A percentile compares a stretch with the other conserved stretches of the same genome.
phyloP scores from a whole-genome alignment of 257 asterid genomes.

The Lavandula angustifolia region DNA sequence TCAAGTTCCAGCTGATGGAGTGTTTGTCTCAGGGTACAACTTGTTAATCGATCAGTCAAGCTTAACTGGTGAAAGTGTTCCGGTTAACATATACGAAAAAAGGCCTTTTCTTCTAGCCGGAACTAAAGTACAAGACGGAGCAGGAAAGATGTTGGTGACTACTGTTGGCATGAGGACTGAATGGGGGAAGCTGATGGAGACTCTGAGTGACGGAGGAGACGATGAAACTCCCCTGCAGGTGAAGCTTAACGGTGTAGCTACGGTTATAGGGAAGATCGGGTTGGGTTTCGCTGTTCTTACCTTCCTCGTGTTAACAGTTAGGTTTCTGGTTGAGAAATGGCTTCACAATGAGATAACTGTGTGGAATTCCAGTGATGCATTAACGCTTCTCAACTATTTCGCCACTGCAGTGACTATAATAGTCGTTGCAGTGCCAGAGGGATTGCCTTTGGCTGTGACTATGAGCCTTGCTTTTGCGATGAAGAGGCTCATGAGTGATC shows the following conservation, averaged over 20 bases:
- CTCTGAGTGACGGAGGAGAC: slow-evolving; percentile 90
- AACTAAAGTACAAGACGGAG: slow-evolving; percentile 81
- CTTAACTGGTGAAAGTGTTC: slow-evolving; percentile 88
- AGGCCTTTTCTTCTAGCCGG: slow-evolving; percentile 85
- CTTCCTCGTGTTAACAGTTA: slow-evolving; percentile 56
- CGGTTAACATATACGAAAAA: slow-evolving; percentile 59
- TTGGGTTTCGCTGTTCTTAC: slow-evolving; percentile 67
- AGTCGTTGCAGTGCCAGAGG: slow-evolving; percentile 97
- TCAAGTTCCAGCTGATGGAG: slow-evolving; percentile 86
- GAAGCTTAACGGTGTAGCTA: slow-evolving; percentile 93
- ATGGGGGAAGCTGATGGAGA: slow-evolving; percentile 98
- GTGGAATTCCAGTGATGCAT: slow-evolving; percentile 76
- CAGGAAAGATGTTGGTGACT: slow-evolving; percentile 86
- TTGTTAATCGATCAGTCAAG: slow-evolving; percentile 89
- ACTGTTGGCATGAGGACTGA: slow-evolving; percentile 99
- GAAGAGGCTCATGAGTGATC: slow-evolving; percentile 75
- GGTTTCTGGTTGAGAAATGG: slow-evolving; percentile 70
- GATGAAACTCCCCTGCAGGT: slow-evolving; percentile 97
- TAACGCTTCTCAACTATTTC: slow-evolving; percentile 67
- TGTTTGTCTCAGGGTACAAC: slow-evolving; percentile 71
- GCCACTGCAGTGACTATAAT: slow-evolving; percentile 95
- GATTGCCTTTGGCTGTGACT: slow-evolving; percentile 90
- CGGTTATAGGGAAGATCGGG: slow-evolving; percentile 90
- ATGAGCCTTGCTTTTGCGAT: slow-evolving; percentile 92
- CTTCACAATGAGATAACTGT: slow-evolving; percentile 49